Evolutionary conservation across 495 filamentous ascomycete genomes (phyloP).

Genomic region (Penicillium robsamsonii): DNA sequence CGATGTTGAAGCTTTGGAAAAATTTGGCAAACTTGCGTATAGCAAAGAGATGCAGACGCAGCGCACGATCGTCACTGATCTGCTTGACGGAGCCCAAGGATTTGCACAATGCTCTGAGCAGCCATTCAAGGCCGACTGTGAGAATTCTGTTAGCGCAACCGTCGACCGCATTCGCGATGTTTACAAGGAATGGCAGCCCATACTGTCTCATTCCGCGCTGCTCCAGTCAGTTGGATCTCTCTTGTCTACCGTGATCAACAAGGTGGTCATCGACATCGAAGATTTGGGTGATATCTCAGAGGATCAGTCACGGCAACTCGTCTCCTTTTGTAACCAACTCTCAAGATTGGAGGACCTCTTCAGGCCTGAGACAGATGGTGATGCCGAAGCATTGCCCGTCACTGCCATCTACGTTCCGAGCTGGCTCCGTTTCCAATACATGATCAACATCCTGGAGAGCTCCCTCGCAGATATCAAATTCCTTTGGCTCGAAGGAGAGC

Average conservation of each 20-base stretch:
- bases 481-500: constrained; percentile 81
- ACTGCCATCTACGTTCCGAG: constrained; percentile 75
- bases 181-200: constrained; percentile 70
- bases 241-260: constrained; percentile 72
- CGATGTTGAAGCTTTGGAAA: constrained; percentile 70
- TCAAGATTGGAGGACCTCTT: constrained; percentile 73
- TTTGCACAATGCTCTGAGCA: constrained; percentile 60
- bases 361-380: constrained; percentile 49
- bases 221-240: constrained; percentile 83
- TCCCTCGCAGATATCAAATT: constrained; percentile 85
- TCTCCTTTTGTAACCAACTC: constrained; percentile 69
- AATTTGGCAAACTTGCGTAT: constrained; percentile 81
- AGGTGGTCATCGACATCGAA: constrained; percentile 79
- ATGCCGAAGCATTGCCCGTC: constrained; percentile 52
- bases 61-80: constrained; percentile 76
- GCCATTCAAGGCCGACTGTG: constrained; percentile 63
- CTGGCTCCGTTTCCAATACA: constrained; percentile 89
- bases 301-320: constrained; percentile 77
- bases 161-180: constrained; percentile 67
- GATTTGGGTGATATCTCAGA: constrained; percentile 85
- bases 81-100: constrained; percentile 73
- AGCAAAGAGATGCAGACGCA: constrained; percentile 83
- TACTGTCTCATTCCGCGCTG: constrained; percentile 77
- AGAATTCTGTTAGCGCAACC: constrained; percentile 66
- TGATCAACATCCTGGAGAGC: constrained; percentile 86